Base-by-base conservation (phyloP, 1,139 yeast species). In the Candida freyschussii region DNA sequence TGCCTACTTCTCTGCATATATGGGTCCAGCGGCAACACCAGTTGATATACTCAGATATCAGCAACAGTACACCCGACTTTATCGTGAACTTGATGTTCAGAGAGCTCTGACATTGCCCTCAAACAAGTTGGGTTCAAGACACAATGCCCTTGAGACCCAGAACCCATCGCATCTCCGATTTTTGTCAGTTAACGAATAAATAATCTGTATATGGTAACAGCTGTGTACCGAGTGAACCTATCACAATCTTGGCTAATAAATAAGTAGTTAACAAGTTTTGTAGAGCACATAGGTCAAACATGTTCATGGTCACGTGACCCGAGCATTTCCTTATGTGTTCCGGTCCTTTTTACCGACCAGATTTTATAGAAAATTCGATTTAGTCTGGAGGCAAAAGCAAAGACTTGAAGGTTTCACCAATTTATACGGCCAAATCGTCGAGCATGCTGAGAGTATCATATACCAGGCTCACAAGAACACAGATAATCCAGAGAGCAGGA, bases 61-160 rank as follows among this genome's bases (percentile, higher is more conserved):
- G 21, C 17, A 39, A 11, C 36, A 32, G 2, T 43, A 35, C 27
- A 26, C 29, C n/a, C 23, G 31, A 11, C 35, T 43, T 4, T 29
- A 34, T n/a, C 30, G 32, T 16, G 31, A 31, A 13, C 13, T 32
- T 15, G 13, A 27, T 9, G 43, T 45, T 9, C 39, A 45, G 34
- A 41, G 49, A 32, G 26, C 49, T 1, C 33, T 40, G 5, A 42
- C 45, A 1, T 24, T 41, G 22, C 48, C 48, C 2, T 36, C 30
- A 5, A 18, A 15, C 11, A 18, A 15, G 2, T 12, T 13, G n/a
- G 31, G 21, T 18, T 6, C 23, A 2, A 38, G 37, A 29, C 29
- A 32, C 19, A 25, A 27, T 7, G 21, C 31, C 3, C 21, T 32
- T 22, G 30, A 30, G 20, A 5, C 26, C 3, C 12, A 26, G 24